Evolutionary conservation across 164 flowering plant species (phyloP), one percentile per base, ranked within the genome.

Genomic region (Piper betle): DNA sequence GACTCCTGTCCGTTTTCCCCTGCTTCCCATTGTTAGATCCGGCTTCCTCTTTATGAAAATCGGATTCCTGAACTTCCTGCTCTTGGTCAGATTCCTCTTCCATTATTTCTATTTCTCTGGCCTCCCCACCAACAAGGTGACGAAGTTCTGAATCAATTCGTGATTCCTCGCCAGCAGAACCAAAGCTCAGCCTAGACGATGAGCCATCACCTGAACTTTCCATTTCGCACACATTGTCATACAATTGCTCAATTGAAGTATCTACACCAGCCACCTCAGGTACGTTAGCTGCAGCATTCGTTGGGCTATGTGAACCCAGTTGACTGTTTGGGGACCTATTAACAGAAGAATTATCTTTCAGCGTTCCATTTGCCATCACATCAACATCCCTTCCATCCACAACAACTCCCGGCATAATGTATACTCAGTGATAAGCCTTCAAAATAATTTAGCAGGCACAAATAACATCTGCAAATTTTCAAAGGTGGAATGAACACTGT

Each of bases 211-310:
- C 70, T 6, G 93, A 86, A 66, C 96, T 88, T 72, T 84, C 88
- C 96, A 88, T 84, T 38, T 86, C 93, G 67, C 83, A 86, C 5
- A 86, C 86, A 75, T 86, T 89, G 62, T 85, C 89, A 73, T 85
- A 86, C 56, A 89, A 75, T 68, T 73, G 75, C 72, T 89, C 89
- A 54, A 86, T 86, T 0, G 93, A 84, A 11, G 91, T 79, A 50
- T 88, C 86, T 10, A 81, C 71, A 38, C 53, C 75, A 61, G 69
- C 80, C 58, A 71, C 81, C 42, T 39, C 60, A 43, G 77, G 79
- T 3, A 55, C 59, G 57, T 68, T 75, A 37, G 53, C 25, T 62
- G 43, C 68, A 4, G 61, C 77, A 57, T 62, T 68, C 52, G 19
- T 71, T 52, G 66, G 75, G 64, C 80, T 78, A 37, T 63, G 71